Evolutionary conservation across 2,329 filamentous ascomycete species (phyloP), one percentile per base, ranked within the genome.

Genomic region (Reticulascus tulasneorum): DNA sequence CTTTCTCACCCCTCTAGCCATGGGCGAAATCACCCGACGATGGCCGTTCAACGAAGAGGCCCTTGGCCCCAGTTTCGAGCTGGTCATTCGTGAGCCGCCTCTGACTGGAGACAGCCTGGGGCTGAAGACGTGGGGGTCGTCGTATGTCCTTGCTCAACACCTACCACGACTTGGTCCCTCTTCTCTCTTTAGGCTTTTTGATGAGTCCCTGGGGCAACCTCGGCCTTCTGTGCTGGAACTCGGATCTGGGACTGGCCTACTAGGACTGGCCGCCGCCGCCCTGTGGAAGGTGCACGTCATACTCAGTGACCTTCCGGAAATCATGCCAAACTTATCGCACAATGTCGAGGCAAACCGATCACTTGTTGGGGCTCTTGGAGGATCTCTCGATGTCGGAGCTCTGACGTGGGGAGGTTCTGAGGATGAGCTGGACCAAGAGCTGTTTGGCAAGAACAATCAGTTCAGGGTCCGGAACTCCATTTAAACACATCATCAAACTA

Each of bases 121-220:
- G 2, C 73, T 94, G 58, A 97, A 98, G 61, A 98, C 93, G 0
- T 97, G 93, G 93, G 87, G 86, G 1, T 91, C 89, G 0, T 91
- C 89, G 0, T 94, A 89, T 53, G 74, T 94, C 3, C 78, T 97
- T 5, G 84, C 91, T 0, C 83, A 78, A 47, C 79, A 85, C 17
- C 73, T 97, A 18, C 66, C 67, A 15, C 53, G 53, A 10, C 63
- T 80, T 24, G 60, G 54, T 7, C 59, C 56, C 27, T 66, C 59
- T 11, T 61, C 65, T 0, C 52, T 79, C 16, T 65, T 64, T 21
- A 62, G 68, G 27, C 47, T 76, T 7, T 61, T 79, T 12, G 54
- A 59, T 24, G 51, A 57, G 37, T 55, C 55, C 10, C 43, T 59
- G 8, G 50, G 54, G 28, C 44, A 54, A 27, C 41, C 56, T 21